Base-by-base conservation (phyloP, 108 stramenopile species). In the Asterionellopsis glacialis region DNA sequence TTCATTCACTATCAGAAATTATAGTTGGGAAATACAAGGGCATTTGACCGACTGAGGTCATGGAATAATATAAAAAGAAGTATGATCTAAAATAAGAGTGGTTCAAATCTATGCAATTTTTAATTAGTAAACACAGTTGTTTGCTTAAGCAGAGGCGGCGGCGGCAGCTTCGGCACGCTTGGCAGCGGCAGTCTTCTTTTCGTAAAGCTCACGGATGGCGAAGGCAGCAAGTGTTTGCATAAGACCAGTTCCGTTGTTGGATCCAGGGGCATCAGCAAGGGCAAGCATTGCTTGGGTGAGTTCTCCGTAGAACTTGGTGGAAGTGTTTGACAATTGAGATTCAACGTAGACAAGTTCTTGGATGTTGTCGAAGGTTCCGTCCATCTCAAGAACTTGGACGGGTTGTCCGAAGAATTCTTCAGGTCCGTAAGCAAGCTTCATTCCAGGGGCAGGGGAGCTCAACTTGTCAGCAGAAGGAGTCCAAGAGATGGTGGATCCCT, bases 191-290 rank as follows among this genome's bases (percentile, higher is more conserved):
- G 77, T 64, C 75, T 83, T 88, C 91, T 92, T 95, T 74, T 97
- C 95, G 82, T 94, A 97, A 45, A 97, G 65, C 65, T 91, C 90
- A 47, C 96, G 86, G 58, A 97, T 93, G 71, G 95, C 95, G 68
- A 97, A 93, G 65, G 93, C 88, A 65, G 93, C 93, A 67, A 97
- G 79, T 54, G 96, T 95, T 85, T 97, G 96, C 93, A 97, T 95
- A 65, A 97, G 82, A 64, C 96, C 96, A 44, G 94, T 95, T 71
- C 96, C 96, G 80, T 97, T 95, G 87, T 94, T 87, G 67, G 76
- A 79, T 62, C 96, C 96, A 27, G 96, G 96, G 39, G 95, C 88
- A 70, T 95, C 91, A 50, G 91, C 83, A 58, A 93, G 87, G 64
- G 85, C 83, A 57, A 97, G 86, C 90, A 97, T 94, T 69, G 94